A percentile compares a stretch with the other conserved stretches of the same genome.
These are phyloP conservation scores for Verticillium isaacii DNA, from an alignment of 2,329 filamentous ascomycete species.

Conservation along the genomic window DNA sequence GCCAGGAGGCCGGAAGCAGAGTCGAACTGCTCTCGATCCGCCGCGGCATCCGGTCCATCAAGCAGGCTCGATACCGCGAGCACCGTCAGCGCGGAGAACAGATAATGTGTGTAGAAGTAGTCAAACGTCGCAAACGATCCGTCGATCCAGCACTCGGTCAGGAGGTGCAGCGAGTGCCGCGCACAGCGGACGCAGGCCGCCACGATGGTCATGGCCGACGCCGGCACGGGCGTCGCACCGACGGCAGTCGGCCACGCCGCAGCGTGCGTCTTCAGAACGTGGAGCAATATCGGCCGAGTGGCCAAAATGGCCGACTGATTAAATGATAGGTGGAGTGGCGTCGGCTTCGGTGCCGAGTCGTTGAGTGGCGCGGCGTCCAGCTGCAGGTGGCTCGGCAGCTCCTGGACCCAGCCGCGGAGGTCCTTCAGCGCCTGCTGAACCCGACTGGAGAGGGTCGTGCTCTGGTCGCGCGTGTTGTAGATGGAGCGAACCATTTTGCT, in stretches of 20 bases:
- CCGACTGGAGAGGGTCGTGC: slow-evolving; percentile 23
- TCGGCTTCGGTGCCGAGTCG: slow-evolving; percentile 17
- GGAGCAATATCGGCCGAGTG: slow-evolving; percentile 27
- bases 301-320: slow-evolving; percentile 28
- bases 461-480: slow-evolving; percentile 22
- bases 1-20: slow-evolving; percentile 30
- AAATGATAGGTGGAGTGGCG: slow-evolving; percentile 28
- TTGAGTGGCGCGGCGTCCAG: slow-evolving; percentile 15
- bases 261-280: slow-evolving; percentile 24
- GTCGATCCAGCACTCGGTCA: slow-evolving; percentile 39
- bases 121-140: slow-evolving; percentile 42
- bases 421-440: slow-evolving; percentile 25
- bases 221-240: slow-evolving; percentile 19
- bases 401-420: slow-evolving; percentile 23
- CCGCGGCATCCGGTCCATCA: slow-evolving; percentile 19
- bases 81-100: slow-evolving; percentile 39
- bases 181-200: slow-evolving; percentile 41
- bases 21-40: slow-evolving; percentile 35
- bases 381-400: slow-evolving; percentile 23
- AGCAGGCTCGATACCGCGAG: slow-evolving; percentile 37
- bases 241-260: slow-evolving; percentile 15
- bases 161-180: slow-evolving; percentile 34
- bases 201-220: slow-evolving; percentile 29
- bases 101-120: slow-evolving; percentile 40
- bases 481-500: slow-evolving; percentile 23